Base-by-base conservation (phyloP, 768 basidiomycete species). In the Astraeus odoratus region DNA sequence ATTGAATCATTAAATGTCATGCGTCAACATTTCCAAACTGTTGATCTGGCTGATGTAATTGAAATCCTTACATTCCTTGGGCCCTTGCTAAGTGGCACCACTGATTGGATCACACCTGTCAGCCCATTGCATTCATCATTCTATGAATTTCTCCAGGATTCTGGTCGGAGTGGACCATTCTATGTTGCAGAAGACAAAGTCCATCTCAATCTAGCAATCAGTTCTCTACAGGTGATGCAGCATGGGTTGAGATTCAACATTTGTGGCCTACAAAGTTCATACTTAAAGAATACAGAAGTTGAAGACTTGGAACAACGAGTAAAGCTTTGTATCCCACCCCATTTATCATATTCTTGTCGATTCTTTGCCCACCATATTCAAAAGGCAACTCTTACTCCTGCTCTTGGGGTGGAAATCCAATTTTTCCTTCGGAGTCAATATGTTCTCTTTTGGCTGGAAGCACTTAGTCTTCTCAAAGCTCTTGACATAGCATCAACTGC, bases 391-490 rank as follows among this genome's bases (percentile, higher is more conserved):
- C 34, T 39, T 29, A 20, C 47, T 19, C 5, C 24, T 1, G 12
- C 30, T 3, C 20, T 60, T 1, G 24, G 53, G 0, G n/a, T 43
- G 15, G 42, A 51, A 31, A 20, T 66, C 22, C 46, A 53, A 39
- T 31, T 42, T 3, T 44, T 66, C 24, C 37, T 67, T 22, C 22
- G 57, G n/a, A 20, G 20, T 31, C 43, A 53, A 8, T 49, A 50
- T 30, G 37, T 66, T 8, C 45, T 66, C 9, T 64, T 50, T 39
- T 66, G 66, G 66, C 39, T 68, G 23, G 67, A 68, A 42, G 62
- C 58, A 2, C 43, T 68, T 31, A 63, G 59, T 38, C 43, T 67
- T 12, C 38, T 54, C 8, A 56, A 51, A 22, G 29, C 55, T 49
- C 8, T 20, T 12, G 16, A 51, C 39, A 7, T 9, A 2, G 19